A percentile compares a stretch with the other conserved stretches of the same genome.
Evolutionary conservation across 495 filamentous ascomycete genomes (phyloP).

Genomic region (Hyaloscypha variabilis): DNA sequence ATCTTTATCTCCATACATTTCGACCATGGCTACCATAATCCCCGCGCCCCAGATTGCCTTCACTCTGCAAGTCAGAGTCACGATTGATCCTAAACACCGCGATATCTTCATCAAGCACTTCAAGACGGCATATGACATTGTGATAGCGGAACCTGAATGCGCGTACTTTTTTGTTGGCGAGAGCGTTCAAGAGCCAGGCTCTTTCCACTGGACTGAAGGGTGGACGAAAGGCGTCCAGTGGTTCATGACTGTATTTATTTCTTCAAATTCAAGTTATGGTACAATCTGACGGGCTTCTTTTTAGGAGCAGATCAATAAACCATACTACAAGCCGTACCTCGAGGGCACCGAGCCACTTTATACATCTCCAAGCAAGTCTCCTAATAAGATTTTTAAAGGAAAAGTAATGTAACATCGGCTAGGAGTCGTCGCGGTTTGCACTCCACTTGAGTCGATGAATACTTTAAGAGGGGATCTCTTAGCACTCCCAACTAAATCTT

Average conservation of each 20-base stretch:
- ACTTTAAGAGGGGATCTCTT: background rate
- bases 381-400: background rate
- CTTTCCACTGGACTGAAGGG: constrained; percentile 9
- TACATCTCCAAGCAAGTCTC: background rate
- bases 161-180: constrained; percentile 9
- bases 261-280: too few relatives aligned
- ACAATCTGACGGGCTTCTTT: too few relatives aligned
- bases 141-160: constrained; percentile 17
- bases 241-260: too few relatives aligned
- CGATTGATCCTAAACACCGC: constrained; percentile 2
- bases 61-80: constrained; percentile 5
- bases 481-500: background rate
- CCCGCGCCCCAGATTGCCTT: background rate
- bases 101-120: constrained; percentile 12
- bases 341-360: constrained; percentile 7
- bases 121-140: constrained; percentile 4
- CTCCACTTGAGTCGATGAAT: background rate
- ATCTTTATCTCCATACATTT: background rate
- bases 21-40: background rate
- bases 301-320: constrained; percentile 10
- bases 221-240: constrained; percentile 3
- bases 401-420: background rate
- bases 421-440: background rate
- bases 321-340: constrained; percentile 10
- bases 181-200: constrained; percentile 5